Evolutionary conservation across 1,284 basidiomycete species (phyloP).

Genomic region (Ustilago sp.): DNA sequence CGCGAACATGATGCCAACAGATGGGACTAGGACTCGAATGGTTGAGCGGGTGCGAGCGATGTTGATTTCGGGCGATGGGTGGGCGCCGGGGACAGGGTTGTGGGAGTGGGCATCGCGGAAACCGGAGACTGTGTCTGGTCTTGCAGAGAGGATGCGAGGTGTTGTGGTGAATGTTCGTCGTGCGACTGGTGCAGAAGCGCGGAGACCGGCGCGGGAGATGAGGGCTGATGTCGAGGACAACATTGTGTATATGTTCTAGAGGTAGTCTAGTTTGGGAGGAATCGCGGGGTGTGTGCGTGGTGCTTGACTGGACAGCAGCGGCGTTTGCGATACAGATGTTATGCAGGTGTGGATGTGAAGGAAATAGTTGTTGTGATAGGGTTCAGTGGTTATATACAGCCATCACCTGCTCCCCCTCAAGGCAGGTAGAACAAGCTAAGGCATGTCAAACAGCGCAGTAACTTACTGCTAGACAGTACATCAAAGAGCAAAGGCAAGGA

Average conservation of each 20-base stretch:
- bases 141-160: constrained; percentile 25
- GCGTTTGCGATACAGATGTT: not conserved
- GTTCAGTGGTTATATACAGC: constrained; percentile 3
- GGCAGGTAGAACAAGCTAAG: not conserved
- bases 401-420: not conserved
- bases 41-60: constrained; percentile 38
- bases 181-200: not conserved
- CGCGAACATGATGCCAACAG: constrained; percentile 36
- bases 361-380: not conserved
- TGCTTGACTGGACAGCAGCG: not conserved
- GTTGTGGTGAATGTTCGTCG: constrained; percentile 19
- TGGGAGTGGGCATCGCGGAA: constrained; percentile 39
- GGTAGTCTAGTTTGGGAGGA: not conserved
- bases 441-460: not conserved
- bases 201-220: constrained; percentile 18
- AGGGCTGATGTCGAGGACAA: constrained; percentile 15
- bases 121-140: constrained; percentile 39
- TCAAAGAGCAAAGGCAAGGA: not conserved
- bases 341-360: not conserved
- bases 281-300: not conserved
- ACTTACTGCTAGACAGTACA: not conserved
- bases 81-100: constrained; percentile 39
- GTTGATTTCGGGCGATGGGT: constrained; percentile 45
- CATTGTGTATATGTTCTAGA: constrained; percentile 25
- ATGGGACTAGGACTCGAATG: constrained; percentile 46